Evolutionary conservation across 1,139 yeast genomes (phyloP).

Genomic region (Maudiozyma humilis): DNA sequence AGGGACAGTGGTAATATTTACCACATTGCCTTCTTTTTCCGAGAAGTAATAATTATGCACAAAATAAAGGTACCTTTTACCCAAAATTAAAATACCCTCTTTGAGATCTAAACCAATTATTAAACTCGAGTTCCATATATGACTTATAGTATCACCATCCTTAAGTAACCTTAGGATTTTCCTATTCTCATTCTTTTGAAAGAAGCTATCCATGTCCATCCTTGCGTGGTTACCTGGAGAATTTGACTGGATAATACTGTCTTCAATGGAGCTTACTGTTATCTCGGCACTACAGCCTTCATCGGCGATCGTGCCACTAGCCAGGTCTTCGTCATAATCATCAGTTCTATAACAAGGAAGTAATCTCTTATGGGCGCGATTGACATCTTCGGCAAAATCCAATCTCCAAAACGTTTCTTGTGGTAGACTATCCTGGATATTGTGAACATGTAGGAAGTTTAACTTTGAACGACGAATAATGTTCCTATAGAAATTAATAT

Average conservation of each 20-base stretch:
- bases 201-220: conserved; percentile 31
- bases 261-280: conserved; percentile 8
- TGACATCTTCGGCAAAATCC: conserved; percentile 60
- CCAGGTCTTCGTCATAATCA: background rate
- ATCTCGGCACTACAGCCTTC: conserved; percentile 6
- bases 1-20: conserved; percentile 63
- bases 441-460: conserved; percentile 37
- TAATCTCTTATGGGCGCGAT: conserved; percentile 40
- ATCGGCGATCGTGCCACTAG: background rate
- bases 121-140: conserved; percentile 68
- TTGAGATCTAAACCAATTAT: conserved; percentile 63
- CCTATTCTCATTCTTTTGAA: conserved; percentile 51
- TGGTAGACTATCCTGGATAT: conserved; percentile 38
- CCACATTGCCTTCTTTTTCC: conserved; percentile 46
- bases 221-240: conserved; percentile 41
- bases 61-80: conserved; percentile 54
- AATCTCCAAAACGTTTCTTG: conserved; percentile 35
- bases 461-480: background rate
- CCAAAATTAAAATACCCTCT: conserved; percentile 67
- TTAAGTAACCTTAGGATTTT: conserved; percentile 60
- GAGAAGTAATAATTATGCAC: conserved; percentile 58
- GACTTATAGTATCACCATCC: conserved; percentile 61
- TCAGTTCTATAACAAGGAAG: conserved; percentile 8
- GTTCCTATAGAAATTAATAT: conserved; percentile 23
- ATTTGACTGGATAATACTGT: conserved; percentile 22